Evolutionary conservation across 805 yeast genomes (phyloP).

Genomic region (Cyberlindnera xylosilytica): DNA sequence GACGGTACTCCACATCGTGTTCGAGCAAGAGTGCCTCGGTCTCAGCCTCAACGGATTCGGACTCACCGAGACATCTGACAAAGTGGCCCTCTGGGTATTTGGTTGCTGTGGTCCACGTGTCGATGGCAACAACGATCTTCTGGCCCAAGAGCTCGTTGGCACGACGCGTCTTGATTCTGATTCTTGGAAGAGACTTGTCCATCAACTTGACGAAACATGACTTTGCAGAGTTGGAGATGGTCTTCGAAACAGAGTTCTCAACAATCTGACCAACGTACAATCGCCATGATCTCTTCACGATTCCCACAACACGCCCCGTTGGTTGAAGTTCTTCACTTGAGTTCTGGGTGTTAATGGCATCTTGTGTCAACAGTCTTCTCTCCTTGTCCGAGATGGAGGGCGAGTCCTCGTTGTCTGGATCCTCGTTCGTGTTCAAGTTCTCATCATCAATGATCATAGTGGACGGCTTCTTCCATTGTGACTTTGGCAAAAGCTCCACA

Average conservation of each 20-base stretch:
- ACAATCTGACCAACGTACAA: constrained; percentile 92
- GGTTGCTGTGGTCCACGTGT: constrained; percentile 84
- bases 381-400: constrained; percentile 58
- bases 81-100: constrained; percentile 94
- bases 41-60: constrained; percentile 92
- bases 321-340: constrained; percentile 65
- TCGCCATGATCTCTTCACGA: constrained; percentile 91
- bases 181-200: constrained; percentile 86
- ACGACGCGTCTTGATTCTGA: constrained; percentile 84
- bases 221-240: constrained; percentile 62
- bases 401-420: constrained; percentile 42
- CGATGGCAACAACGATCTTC: constrained; percentile 89
- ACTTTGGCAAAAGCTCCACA: constrained; percentile 81
- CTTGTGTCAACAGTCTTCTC: constrained; percentile 68
- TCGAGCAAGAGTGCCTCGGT: constrained; percentile 91
- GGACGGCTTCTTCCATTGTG: constrained; percentile 86
- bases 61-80: constrained; percentile 82
- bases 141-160: constrained; percentile 80
- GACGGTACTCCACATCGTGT: constrained; percentile 95
- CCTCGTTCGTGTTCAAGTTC: constrained; percentile 28
- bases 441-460: constrained; percentile 64
- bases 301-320: constrained; percentile 90
- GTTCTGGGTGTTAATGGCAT: constrained; percentile 65
- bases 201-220: constrained; percentile 81
- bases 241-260: constrained; percentile 63